These are phyloP conservation scores for Crithidia acanthocephali DNA, from an alignment of 208 protist species.

Conservation along the genomic window DNA sequence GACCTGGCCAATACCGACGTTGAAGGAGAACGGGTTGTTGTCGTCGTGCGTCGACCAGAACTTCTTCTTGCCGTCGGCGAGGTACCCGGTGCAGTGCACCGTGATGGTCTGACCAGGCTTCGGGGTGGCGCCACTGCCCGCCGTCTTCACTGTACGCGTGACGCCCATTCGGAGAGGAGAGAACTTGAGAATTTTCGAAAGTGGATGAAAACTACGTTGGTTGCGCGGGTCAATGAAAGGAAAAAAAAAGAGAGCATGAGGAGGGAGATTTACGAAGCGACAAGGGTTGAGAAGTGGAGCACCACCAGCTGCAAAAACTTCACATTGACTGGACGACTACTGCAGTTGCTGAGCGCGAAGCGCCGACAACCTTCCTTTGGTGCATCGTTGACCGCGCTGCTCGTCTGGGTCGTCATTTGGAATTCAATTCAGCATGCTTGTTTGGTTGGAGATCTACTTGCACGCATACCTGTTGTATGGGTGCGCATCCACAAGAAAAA, in stretches of 20 bases:
- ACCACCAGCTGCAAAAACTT: too few species aligned
- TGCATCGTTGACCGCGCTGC: too few species aligned
- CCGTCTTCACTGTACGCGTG: conserved; percentile 63
- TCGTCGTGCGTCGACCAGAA: conserved; percentile 91
- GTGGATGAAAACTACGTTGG: neutral
- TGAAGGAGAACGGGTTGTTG: conserved; percentile 92
- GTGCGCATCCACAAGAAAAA: neutral
- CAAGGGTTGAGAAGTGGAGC: too few species aligned
- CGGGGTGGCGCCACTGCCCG: conserved; percentile 64
- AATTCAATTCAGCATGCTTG: neutral
- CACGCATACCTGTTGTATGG: neutral
- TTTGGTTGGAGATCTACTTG: neutral
- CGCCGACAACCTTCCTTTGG: too few species aligned
- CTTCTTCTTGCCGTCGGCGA: conserved; percentile 84
- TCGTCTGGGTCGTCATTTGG: too few species aligned
- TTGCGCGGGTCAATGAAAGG: too few species aligned
- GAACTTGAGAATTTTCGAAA: conserved; percentile 32
- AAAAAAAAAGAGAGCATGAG: too few species aligned
- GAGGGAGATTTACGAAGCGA: too few species aligned
- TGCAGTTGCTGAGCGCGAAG: too few species aligned
- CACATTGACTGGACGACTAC: too few species aligned
- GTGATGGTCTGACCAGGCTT: conserved; percentile 78
- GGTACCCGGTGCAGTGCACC: conserved; percentile 91
- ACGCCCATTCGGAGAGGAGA: conserved; percentile 67
- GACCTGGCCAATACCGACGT: conserved; percentile 91